phyloP scores from a whole-genome alignment of 371 early-diverging fungal genomes.

The Mortierella sp. region DNA sequence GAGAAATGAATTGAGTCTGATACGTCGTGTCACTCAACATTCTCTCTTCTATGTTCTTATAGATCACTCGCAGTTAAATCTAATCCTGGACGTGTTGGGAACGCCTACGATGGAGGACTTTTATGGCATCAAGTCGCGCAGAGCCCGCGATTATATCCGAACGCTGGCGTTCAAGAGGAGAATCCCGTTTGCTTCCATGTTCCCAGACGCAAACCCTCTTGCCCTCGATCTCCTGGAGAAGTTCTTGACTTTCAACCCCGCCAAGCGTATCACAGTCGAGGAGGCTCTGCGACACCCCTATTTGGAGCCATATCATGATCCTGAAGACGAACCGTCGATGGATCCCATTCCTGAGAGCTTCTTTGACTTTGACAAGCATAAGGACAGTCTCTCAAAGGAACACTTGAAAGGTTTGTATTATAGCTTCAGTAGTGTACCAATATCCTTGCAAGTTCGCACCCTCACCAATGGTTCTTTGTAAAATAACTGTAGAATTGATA shows the following conservation, averaged over 20 bases:
- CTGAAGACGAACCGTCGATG: slow-evolving; percentile 84
- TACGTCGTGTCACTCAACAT: background rate
- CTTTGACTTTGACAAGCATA: slow-evolving; percentile 91
- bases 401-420: slow-evolving; percentile 76
- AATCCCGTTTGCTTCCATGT: slow-evolving; percentile 83
- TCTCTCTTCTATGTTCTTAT: background rate
- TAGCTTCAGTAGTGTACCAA: background rate
- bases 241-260: slow-evolving; percentile 94
- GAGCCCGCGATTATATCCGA: slow-evolving; percentile 94
- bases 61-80: slow-evolving; percentile 96
- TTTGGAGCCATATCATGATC: slow-evolving; percentile 88
- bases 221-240: slow-evolving; percentile 92
- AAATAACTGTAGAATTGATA: slow-evolving; percentile 24
- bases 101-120: slow-evolving; percentile 95
- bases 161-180: slow-evolving; percentile 90
- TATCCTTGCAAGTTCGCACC: background rate
- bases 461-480: background rate
- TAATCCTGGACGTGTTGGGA: slow-evolving; percentile 97
- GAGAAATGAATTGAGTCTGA: background rate
- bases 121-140: slow-evolving; percentile 80
- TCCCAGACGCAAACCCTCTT: slow-evolving; percentile 85
- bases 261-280: slow-evolving; percentile 92
- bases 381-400: slow-evolving; percentile 86
- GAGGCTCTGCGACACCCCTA: slow-evolving; percentile 94
- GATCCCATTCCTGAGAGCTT: slow-evolving; percentile 83